Evolutionary conservation across 2,329 filamentous ascomycete species (phyloP), one percentile per base, ranked within the genome.

Genomic region (Sarocladium strictum): DNA sequence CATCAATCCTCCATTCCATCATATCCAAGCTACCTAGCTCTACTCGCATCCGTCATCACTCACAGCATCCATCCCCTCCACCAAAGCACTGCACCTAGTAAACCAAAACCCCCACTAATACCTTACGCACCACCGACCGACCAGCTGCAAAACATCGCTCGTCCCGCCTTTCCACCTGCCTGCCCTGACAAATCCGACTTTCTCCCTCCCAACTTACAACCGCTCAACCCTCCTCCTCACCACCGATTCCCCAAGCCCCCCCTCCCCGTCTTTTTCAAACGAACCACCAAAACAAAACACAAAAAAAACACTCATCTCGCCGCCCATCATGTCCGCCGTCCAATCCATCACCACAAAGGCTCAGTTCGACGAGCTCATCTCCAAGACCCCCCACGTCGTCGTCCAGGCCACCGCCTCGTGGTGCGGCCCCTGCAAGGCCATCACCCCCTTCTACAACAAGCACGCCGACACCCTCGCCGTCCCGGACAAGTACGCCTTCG

Each of bases 361-460:
- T 52, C 71, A 81, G 60, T 80, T 83, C 62, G 65, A 78, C 57
- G 61, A 67, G 35, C 76, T 83, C 58, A 63, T 81, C 62, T 60
- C 67, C 15, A 66, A 65, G 10, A 78, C 71, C 49, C 75, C 72
- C 47, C 79, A 76, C 67, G 78, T 83, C 58, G 73, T 76, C 57
- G 68, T 80, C 59, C 79, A 84, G 65, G 82, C 83, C 69, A 77
- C 72, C 68, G 80, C 81, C 56, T 70, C 76, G 62, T 84, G 81
- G 81, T 84, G 81, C 68, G 75, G 73, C 37, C 81, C 81, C 26
- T 84, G 81, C 78, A 81, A 80, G 68, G 70, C 71, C 61, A 83
- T 84, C 63, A 76, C 78, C 21, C 81, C 81, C 58, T 61, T 78
- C 56, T 84, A 76, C 73, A 63, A 62, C 56, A 69, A 75, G 63